Evolutionary conservation across 345 rosid species (phyloP), one percentile per base, ranked within the genome.

Genomic region (Syzygium aromaticum): DNA sequence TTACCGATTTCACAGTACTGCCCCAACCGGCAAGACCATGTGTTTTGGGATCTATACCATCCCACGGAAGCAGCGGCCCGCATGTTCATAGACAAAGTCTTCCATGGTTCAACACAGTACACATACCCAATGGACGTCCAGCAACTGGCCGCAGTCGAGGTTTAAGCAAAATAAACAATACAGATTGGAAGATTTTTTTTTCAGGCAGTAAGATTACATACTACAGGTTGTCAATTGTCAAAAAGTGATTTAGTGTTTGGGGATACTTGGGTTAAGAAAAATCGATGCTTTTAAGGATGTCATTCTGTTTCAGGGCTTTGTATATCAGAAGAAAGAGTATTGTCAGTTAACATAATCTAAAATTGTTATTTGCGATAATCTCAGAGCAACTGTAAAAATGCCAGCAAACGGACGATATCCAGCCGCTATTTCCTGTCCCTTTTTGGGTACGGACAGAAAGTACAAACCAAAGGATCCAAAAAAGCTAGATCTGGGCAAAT

Each of bases 41-140:
- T 94, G 2, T 97, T 94, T 49, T 95, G 99, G 99, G 99, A 97
- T 92, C 64, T 89, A 3, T 91, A 54, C 38, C 98, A 96, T 91
- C 97, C 98, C 22, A 94, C 95, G 3, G 94, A 96, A 88, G 95
- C 94, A 5, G 90, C 92, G 27, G 91, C 93, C 87, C 67, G 86
- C 2, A 87, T 92, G 61, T 51, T 93, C 73, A 92, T 92, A 10
- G 94, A 97, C 90, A 59, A 89, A 22, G 73, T 94, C 88, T 92
- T 92, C 27, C 87, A 89, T 77, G 95, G 94, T 84, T 40, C 91
- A 11, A 84, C 93, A 17, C 87, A 86, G 7, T 90, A 93, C 88
- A 77, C 92, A 5, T 89, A 63, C 88, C 98, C 98, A 0, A 54
- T 92, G 38, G 94, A 90, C 87, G 86, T 94, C 52, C 89, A 91